Conservation (phyloP, 2,329 filamentous ascomycete species). For the Aspergillus intermedius region DNA sequence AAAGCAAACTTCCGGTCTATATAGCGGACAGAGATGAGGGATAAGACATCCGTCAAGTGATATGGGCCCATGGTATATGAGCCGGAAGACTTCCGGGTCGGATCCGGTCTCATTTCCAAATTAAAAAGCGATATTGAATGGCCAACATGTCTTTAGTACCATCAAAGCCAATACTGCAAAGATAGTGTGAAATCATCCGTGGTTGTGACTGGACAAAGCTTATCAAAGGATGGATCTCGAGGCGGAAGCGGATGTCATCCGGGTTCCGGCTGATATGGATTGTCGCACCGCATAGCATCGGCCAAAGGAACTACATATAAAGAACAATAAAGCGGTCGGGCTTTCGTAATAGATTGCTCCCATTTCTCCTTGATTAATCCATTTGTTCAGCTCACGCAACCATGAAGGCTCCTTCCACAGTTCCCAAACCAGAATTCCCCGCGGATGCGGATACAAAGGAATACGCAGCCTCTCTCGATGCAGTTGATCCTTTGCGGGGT, state of each 20-base stretch:
- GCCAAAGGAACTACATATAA: not conserved
- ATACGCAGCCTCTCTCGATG: constrained; percentile 49
- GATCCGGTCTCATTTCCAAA: not conserved
- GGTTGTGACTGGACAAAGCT: not conserved
- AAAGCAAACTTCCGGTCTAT: too few species aligned
- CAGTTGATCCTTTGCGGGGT: constrained; percentile 52
- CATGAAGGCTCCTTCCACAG: constrained; percentile 2
- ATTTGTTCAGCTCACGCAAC: not conserved
- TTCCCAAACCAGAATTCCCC: constrained; percentile 24
- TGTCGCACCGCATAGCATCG: not conserved
- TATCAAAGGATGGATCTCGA: constrained; percentile 1
- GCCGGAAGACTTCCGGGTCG: not conserved
- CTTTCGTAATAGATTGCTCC: not conserved
- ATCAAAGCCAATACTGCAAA: too few species aligned
- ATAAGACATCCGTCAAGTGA: too few species aligned
- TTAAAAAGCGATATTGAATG: too few species aligned
- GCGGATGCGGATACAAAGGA: constrained; percentile 25
- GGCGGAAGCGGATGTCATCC: constrained; percentile 22
- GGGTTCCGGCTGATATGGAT: constrained; percentile 4
- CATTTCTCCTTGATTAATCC: constrained; percentile 7
- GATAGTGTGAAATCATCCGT: too few species aligned
- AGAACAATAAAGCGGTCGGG: too few species aligned
- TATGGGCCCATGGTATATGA: not conserved
- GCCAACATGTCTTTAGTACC: too few species aligned
- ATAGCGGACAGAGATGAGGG: too few species aligned